Percentiles rank a stretch among this genome's conserved stretches.
Evolutionary conservation across 1,284 basidiomycete species (phyloP).

Genomic region (Mycosarcoma mackinlayi): DNA sequence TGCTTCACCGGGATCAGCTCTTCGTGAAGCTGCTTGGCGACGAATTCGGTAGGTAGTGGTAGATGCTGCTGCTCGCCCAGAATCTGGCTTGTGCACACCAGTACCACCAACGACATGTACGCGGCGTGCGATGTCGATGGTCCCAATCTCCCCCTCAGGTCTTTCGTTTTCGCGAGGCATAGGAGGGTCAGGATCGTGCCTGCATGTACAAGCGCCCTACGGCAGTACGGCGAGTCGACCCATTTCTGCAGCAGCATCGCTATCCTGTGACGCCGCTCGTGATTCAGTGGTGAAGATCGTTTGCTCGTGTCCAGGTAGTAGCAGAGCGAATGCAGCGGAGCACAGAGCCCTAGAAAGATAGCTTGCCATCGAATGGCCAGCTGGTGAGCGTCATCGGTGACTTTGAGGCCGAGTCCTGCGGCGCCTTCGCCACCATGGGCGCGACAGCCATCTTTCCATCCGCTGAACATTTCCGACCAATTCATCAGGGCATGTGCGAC

Average conservation of each 20-base stretch:
- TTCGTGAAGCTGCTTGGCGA: neutral
- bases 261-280: slow-evolving; percentile 10
- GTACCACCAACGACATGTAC: slow-evolving; percentile 23
- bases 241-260: slow-evolving; percentile 25
- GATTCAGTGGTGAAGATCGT: neutral
- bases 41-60: neutral
- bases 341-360: slow-evolving; percentile 32
- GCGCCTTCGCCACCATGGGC: neutral
- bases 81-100: slow-evolving; percentile 15
- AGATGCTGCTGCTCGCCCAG: neutral
- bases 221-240: slow-evolving; percentile 23
- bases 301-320: slow-evolving; percentile 21
- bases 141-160: slow-evolving; percentile 4
- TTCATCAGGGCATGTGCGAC: slow-evolving; percentile 46
- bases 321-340: slow-evolving; percentile 34
- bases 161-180: neutral
- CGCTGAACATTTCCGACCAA: slow-evolving; percentile 45
- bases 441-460: slow-evolving; percentile 17
- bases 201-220: slow-evolving; percentile 37
- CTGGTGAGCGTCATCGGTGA: slow-evolving; percentile 32
- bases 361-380: slow-evolving; percentile 40
- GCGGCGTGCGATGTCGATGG: slow-evolving; percentile 33
- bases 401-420: slow-evolving; percentile 12
- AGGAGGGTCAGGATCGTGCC: slow-evolving; percentile 38
- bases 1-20: slow-evolving; percentile 19